These are phyloP conservation scores for Ganoderma resinaceum DNA, from an alignment of 1,284 basidiomycete genomes.

Conservation along the genomic window DNA sequence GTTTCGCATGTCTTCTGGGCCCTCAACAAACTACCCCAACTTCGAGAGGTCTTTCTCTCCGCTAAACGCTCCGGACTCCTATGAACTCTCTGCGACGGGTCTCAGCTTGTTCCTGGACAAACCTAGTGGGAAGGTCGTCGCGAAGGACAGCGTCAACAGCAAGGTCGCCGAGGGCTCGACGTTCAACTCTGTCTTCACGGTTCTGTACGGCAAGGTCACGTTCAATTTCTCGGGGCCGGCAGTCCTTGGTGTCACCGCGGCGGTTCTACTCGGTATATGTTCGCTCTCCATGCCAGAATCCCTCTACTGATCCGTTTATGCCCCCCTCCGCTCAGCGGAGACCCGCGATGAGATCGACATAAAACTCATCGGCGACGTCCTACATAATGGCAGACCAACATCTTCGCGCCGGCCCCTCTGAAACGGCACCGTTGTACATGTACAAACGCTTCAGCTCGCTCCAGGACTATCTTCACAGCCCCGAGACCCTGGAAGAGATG, in stretches of 20 bases:
- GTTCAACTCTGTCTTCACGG: slow-evolving; percentile 50
- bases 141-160: slow-evolving; percentile 45
- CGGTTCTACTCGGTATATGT: slow-evolving; percentile 48
- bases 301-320: too few relatives aligned
- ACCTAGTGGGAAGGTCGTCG: slow-evolving; percentile 42
- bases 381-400: slow-evolving; percentile 53
- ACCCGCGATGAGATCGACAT: slow-evolving; percentile 53
- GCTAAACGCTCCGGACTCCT: slow-evolving; percentile 44
- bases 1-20: slow-evolving; percentile 28
- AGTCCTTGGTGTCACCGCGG: slow-evolving; percentile 48
- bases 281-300: not conserved
- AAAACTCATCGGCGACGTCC: slow-evolving; percentile 51
- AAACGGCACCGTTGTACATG: slow-evolving; percentile 46
- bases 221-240: slow-evolving; percentile 43
- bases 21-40: slow-evolving; percentile 10
- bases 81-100: slow-evolving; percentile 37
- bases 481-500: slow-evolving; percentile 33
- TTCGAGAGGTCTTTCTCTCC: slow-evolving; percentile 40
- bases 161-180: slow-evolving; percentile 49
- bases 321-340: slow-evolving; percentile 35
- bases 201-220: slow-evolving; percentile 48
- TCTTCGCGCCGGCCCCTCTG: slow-evolving; percentile 47
- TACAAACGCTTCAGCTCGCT: slow-evolving; percentile 47
- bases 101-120: slow-evolving; percentile 46
- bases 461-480: slow-evolving; percentile 37